phyloP scores from a whole-genome alignment of 345 rosid species.

The Linum trigynum region DNA sequence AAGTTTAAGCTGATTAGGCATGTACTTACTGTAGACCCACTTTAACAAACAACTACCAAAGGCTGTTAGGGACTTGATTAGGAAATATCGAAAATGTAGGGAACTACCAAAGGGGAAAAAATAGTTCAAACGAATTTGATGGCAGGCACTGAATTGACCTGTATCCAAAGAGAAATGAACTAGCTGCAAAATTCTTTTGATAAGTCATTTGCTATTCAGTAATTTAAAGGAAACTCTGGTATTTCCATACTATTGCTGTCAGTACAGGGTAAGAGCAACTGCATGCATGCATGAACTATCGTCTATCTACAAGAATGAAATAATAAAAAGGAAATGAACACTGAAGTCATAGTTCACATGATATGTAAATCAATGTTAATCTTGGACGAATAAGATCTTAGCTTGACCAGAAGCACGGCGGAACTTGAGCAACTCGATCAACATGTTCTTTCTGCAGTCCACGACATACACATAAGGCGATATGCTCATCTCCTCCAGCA shows the following conservation, averaged over 20 bases:
- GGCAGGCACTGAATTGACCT: too few relatives aligned
- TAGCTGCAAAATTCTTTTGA: too few relatives aligned
- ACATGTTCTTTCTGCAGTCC: slow-evolving; percentile 52
- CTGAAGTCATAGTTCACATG: slow-evolving; percentile 3
- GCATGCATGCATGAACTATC: background rate
- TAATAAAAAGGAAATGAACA: background rate
- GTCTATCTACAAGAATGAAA: background rate
- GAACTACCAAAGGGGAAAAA: too few relatives aligned
- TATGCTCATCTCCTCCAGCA: slow-evolving; percentile 48
- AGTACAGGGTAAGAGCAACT: background rate
- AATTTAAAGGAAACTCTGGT: background rate
- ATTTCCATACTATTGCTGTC: background rate
- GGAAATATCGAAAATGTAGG: too few relatives aligned
- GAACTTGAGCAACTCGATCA: slow-evolving; percentile 58
- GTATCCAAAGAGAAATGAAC: too few relatives aligned
- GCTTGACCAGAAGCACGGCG: slow-evolving; percentile 68
- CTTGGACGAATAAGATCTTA: slow-evolving; percentile 52
- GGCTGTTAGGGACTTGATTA: too few relatives aligned
- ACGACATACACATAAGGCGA: slow-evolving; percentile 41
- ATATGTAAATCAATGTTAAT: slow-evolving; percentile 18
- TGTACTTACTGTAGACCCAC: too few relatives aligned
- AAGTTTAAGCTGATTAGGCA: too few relatives aligned
- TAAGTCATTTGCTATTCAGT: background rate
- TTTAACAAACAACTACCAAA: too few relatives aligned
- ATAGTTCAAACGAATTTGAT: too few relatives aligned